Evolutionary conservation across 2,329 filamentous ascomycete genomes (phyloP), one percentile per base, ranked within the genome.

Genomic region (Curvularia sp.): DNA sequence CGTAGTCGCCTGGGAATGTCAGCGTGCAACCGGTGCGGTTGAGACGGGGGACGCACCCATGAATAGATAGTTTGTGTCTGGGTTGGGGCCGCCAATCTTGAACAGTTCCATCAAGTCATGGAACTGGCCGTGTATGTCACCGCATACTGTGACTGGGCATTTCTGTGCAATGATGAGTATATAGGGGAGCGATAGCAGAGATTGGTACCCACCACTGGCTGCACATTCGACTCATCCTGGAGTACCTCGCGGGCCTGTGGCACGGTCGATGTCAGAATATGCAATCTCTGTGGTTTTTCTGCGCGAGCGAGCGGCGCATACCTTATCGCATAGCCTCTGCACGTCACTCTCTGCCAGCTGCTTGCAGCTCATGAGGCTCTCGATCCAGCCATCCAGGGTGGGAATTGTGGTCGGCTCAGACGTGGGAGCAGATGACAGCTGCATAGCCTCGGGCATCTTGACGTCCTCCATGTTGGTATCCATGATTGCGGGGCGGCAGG

Each of bases 391-490:
- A 78, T 99, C 95, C 64, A 99, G 85, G 60, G 92, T 97, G 61
- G 91, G 88, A 82, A 97, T 95, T 69, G 93, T 92, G 61, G 93
- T 89, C 55, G 94, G 91, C 82, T 98, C 95, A 73, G 87, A 85
- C 55, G 87, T 83, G 49, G 92, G 87, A 59, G 90, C 87, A 71
- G 79, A 78, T 55, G 80, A 79, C 67, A 97, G 80, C 75, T 90
- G 90, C 77, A 91, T 86, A 66, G 87, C 86, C 77, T 90, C 88
- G 79, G 93, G 91, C 74, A 90, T 88, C 81, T 93, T 91, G 71
- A 96, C 93, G 78, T 99, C 95, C 83, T 97, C 94, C 95, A 99
- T 99, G 81, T 96, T 97, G 76, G 93, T 96, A 80, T 99, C 94
- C 93, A 97, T 97, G 67, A 73, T 86, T 49, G 80, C 80, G 56